Conservation (phyloP, 345 rosid genomes). For the Fremontodendron californicum region DNA sequence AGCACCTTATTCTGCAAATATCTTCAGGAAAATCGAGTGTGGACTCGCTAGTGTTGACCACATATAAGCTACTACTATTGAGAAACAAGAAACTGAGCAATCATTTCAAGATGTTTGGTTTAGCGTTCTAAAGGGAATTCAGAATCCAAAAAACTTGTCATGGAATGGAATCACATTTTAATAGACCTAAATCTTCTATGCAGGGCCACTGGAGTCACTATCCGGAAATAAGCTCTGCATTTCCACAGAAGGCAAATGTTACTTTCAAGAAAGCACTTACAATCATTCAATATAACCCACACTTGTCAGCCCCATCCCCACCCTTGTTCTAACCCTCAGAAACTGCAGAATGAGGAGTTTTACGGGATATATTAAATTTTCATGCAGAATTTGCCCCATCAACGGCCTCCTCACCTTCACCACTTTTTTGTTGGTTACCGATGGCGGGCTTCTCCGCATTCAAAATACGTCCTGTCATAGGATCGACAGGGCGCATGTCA, state of each 20-base stretch:
- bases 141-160: not conserved
- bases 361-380: not conserved
- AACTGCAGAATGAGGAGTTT: not conserved
- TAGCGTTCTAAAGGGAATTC: not conserved
- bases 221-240: not conserved
- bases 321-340: not conserved
- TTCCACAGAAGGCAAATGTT: not conserved
- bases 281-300: not conserved
- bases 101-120: not conserved
- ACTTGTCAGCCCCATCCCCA: not conserved
- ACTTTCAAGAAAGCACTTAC: not conserved
- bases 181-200: not conserved
- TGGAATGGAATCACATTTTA: not conserved
- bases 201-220: not conserved
- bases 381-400: not conserved
- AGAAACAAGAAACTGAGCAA: not conserved
- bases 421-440: not conserved
- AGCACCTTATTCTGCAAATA: not conserved
- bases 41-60: not conserved
- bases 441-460: conserved; percentile 32
- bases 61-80: not conserved
- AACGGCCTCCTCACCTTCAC: not conserved
- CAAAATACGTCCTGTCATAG: conserved; percentile 65
- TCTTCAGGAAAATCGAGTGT: not conserved
- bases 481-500: conserved; percentile 70